Evolutionary conservation across 83 land plant species (phyloP).

Genomic region (Thuja plicata): DNA sequence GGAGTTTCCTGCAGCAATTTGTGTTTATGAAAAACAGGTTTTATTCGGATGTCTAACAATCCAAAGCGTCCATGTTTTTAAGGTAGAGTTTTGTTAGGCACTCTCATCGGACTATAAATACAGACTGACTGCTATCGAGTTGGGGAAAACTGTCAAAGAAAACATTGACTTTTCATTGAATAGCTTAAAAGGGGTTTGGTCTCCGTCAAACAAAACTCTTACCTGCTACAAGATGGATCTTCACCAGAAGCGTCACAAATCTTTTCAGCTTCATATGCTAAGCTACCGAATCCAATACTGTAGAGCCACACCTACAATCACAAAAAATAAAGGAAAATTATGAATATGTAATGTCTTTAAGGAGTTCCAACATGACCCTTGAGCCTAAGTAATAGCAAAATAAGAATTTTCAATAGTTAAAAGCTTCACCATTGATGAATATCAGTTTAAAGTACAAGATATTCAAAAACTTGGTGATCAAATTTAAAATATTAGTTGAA

Average conservation of each 20-base stretch:
- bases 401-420: background rate
- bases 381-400: background rate
- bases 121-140: background rate
- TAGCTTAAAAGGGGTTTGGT: background rate
- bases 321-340: background rate
- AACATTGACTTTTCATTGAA: background rate
- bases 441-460: background rate
- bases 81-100: background rate
- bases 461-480: background rate
- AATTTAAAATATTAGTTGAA: background rate
- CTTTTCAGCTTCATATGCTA: constrained; percentile 47
- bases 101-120: background rate
- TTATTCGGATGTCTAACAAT: background rate
- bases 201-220: background rate
- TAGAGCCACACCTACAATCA: constrained; percentile 72
- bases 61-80: background rate
- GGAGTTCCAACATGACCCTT: background rate
- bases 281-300: constrained; percentile 39
- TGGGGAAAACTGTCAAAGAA: background rate
- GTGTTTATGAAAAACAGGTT: background rate
- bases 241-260: constrained; percentile 75
- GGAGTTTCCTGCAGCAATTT: background rate
- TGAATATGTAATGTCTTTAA: background rate
- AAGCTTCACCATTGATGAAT: background rate
- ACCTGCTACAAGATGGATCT: constrained; percentile 79